Evolutionary conservation across 768 basidiomycete genomes (phyloP).

Genomic region (Xerocomellus intermedius): DNA sequence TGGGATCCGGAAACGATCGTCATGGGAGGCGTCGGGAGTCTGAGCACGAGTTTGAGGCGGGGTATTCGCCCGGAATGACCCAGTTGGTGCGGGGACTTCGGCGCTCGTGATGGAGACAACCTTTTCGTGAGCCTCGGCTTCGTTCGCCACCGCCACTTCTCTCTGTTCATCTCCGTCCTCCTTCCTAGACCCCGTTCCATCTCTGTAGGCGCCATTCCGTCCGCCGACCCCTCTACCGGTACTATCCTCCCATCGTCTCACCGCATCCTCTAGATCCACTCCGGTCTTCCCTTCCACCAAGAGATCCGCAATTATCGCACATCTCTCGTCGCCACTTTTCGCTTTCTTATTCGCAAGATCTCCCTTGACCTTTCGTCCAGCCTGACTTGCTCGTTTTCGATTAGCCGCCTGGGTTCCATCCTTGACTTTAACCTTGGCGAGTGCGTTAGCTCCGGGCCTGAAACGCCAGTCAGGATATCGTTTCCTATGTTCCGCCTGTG

Average conservation of each 20-base stretch:
- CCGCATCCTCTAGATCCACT: slow-evolving; percentile 55
- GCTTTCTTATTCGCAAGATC: slow-evolving; percentile 29
- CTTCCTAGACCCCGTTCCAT: slow-evolving; percentile 1
- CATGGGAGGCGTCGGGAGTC: slow-evolving; percentile 27
- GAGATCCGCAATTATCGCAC: slow-evolving; percentile 64
- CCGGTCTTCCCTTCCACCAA: slow-evolving; percentile 68
- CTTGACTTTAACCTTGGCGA: slow-evolving; percentile 39
- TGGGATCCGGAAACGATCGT: slow-evolving; percentile 43
- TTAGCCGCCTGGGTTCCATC: slow-evolving; percentile 37
- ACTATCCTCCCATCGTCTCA: slow-evolving; percentile 47
- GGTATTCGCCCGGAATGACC: background rate
- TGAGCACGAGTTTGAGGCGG: slow-evolving; percentile 23
- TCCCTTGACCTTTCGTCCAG: slow-evolving; percentile 29
- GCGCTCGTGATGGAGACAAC: background rate
- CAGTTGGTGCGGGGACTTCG: background rate
- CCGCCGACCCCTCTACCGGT: slow-evolving; percentile 1
- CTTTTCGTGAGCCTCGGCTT: slow-evolving; percentile 8
- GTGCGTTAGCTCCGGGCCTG: slow-evolving; percentile 56
- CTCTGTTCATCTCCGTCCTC: slow-evolving; percentile 26
- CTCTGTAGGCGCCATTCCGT: slow-evolving; percentile 6
- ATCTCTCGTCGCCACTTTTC: slow-evolving; percentile 49
- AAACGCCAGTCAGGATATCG: slow-evolving; percentile 84
- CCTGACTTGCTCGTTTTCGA: slow-evolving; percentile 30
- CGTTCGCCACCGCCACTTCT: slow-evolving; percentile 18
- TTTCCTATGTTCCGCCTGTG: slow-evolving; percentile 70